A percentile compares a stretch with the other conserved stretches of the same genome.
phyloP scores from a whole-genome alignment of 2,329 filamentous ascomycete genomes.

The Cladophialophora chaetospira region DNA sequence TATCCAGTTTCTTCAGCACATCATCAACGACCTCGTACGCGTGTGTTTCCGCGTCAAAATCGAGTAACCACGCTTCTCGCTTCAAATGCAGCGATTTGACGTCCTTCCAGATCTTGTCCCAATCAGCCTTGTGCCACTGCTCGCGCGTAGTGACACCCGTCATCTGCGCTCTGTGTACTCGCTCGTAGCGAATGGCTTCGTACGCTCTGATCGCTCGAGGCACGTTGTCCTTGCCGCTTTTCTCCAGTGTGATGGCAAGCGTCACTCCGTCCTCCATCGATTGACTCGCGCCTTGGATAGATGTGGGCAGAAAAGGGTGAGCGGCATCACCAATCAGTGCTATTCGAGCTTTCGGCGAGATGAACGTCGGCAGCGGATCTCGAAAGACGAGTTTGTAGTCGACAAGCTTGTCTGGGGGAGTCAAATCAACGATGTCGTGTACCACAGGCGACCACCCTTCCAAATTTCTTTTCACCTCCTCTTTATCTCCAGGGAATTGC shows the following conservation, averaged over 20 bases:
- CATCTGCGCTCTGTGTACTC: constrained; percentile 32
- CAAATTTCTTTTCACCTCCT: constrained; percentile 54
- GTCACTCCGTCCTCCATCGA: constrained; percentile 55
- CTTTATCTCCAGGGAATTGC: constrained; percentile 55
- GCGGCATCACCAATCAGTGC: constrained; percentile 55
- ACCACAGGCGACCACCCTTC: constrained; percentile 53
- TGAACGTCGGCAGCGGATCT: constrained; percentile 32
- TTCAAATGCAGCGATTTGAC: constrained; percentile 32
- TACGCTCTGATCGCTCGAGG: constrained; percentile 33
- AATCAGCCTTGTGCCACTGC: constrained; percentile 35
- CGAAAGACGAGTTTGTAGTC: constrained; percentile 31
- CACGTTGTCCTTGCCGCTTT: constrained; percentile 34
- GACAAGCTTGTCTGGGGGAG: constrained; percentile 29
- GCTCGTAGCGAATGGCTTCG: constrained; percentile 32
- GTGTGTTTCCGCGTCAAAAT: constrained; percentile 34
- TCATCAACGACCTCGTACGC: constrained; percentile 33
- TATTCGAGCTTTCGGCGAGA: constrained; percentile 48
- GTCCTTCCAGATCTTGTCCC: constrained; percentile 46
- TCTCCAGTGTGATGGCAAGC: constrained; percentile 47
- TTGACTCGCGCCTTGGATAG: constrained; percentile 52
- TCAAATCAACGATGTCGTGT: constrained; percentile 33
- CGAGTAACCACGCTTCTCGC: constrained; percentile 32
- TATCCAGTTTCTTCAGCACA: constrained; percentile 26
- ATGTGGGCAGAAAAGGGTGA: constrained; percentile 54
- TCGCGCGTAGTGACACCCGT: constrained; percentile 34